A percentile compares a stretch with the other conserved stretches of the same genome.
Evolutionary conservation across 2,329 filamentous ascomycete genomes (phyloP).

Genomic region (Fusarium sp.): DNA sequence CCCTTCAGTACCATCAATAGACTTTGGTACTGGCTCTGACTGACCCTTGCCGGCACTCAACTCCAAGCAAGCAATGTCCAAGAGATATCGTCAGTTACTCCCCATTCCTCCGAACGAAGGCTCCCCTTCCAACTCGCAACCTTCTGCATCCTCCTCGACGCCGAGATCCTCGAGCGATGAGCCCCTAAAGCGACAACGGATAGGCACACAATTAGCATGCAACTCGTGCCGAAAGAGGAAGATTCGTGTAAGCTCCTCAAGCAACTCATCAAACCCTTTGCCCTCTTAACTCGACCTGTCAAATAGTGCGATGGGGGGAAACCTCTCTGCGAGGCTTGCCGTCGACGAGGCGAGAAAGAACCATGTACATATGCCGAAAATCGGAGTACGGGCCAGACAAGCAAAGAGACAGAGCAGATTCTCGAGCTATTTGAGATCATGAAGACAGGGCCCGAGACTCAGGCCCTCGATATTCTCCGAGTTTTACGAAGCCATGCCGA

Average conservation of each 20-base stretch:
- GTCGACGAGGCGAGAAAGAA: conserved; percentile 8
- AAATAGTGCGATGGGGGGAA: conserved; percentile 8
- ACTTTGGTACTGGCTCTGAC: not conserved
- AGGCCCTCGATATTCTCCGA: conserved; percentile 24
- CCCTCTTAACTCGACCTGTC: not conserved
- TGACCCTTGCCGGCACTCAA: not conserved
- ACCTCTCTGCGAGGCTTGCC: conserved; percentile 15
- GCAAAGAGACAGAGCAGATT: conserved; percentile 19
- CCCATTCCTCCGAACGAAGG: conserved; percentile 1
- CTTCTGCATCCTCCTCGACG: conserved; percentile 13
- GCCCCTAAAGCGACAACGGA: conserved; percentile 19
- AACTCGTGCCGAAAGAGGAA: conserved; percentile 22
- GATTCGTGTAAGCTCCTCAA: conserved; percentile 10
- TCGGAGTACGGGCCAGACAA: conserved; percentile 1
- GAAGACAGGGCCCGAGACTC: conserved; percentile 9
- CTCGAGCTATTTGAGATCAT: conserved; percentile 9
- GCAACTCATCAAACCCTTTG: no score
- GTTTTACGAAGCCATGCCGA: conserved; percentile 13
- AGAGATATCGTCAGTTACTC: conserved; percentile 27
- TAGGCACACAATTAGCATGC: conserved; percentile 16
- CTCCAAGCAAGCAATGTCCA: conserved; percentile 18
- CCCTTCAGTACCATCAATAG: not conserved
- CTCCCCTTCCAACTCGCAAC: not conserved
- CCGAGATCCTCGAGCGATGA: conserved; percentile 7
- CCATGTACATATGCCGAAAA: conserved; percentile 13